These are phyloP conservation scores for Tylopilus sp. DNA, from an alignment of 768 basidiomycete genomes.

Conservation along the genomic window DNA sequence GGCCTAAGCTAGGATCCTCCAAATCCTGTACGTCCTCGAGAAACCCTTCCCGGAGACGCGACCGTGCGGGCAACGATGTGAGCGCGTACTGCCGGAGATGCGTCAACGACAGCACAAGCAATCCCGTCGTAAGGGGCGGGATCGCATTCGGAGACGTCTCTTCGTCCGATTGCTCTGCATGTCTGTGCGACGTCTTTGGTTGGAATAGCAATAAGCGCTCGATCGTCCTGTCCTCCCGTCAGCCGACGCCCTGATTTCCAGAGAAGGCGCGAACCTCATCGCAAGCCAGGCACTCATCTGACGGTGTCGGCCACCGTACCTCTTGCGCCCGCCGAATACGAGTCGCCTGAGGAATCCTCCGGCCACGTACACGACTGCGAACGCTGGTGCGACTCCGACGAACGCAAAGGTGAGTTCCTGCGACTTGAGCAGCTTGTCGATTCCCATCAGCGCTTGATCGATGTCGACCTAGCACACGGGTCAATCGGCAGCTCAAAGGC, in stretches of 20 bases:
- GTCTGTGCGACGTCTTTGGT: slow-evolving; percentile 29
- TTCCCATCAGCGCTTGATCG: slow-evolving; percentile 83
- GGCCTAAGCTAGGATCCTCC: slow-evolving; percentile 66
- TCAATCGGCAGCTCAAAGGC: neutral
- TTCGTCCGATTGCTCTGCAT: neutral
- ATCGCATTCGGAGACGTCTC: slow-evolving; percentile 16
- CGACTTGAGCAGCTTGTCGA: slow-evolving; percentile 90
- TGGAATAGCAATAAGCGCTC: slow-evolving; percentile 64
- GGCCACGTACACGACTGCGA: slow-evolving; percentile 72
- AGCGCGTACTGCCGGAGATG: slow-evolving; percentile 65
- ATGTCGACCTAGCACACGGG: slow-evolving; percentile 69
- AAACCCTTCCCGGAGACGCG: slow-evolving; percentile 71
- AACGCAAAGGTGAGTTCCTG: slow-evolving; percentile 97
- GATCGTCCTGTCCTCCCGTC: slow-evolving; percentile 44
- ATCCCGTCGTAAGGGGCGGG: slow-evolving; percentile 63
- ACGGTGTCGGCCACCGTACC: slow-evolving; percentile 55
- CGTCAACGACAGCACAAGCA: slow-evolving; percentile 68
- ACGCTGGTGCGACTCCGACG: slow-evolving; percentile 89
- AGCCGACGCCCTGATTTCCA: neutral
- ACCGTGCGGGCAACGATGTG: slow-evolving; percentile 50
- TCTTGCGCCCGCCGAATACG: slow-evolving; percentile 48
- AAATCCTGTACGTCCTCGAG: slow-evolving; percentile 81
- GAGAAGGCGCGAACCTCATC: slow-evolving; percentile 50
- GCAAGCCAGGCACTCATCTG: slow-evolving; percentile 63
- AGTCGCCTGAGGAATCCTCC: slow-evolving; percentile 51